These are phyloP conservation scores for Borovskyia barvae DNA, from an alignment of 208 protist species.

Conservation along the genomic window DNA sequence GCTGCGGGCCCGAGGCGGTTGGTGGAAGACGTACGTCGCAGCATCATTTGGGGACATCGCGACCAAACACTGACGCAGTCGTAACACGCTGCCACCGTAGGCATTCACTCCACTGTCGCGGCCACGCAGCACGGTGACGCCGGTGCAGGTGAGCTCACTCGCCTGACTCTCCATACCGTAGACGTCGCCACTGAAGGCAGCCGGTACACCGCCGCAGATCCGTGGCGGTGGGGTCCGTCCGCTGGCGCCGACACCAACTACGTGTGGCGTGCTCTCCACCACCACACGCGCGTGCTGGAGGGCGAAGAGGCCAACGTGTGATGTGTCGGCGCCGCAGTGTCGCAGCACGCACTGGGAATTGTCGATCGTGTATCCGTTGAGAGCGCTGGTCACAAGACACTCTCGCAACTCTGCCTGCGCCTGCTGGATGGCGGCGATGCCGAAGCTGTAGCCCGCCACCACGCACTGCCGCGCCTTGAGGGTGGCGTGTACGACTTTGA, in stretches of 20 bases:
- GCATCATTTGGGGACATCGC: slow-evolving; percentile 29
- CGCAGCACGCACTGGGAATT: slow-evolving; percentile 32
- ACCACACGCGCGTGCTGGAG: slow-evolving; percentile 41
- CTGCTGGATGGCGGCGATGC: slow-evolving; percentile 52
- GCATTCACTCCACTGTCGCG: slow-evolving; percentile 66
- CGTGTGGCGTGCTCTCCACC: slow-evolving; percentile 28
- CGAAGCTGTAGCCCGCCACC: slow-evolving; percentile 51
- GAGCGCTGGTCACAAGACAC: slow-evolving; percentile 50
- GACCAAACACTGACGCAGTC: slow-evolving; percentile 41
- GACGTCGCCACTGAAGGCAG: slow-evolving; percentile 40
- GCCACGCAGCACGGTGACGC: slow-evolving; percentile 42
- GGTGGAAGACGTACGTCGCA: slow-evolving; percentile 16
- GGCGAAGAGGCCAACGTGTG: slow-evolving; percentile 59
- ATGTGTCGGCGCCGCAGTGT: slow-evolving; percentile 57
- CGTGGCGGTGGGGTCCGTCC: slow-evolving; percentile 23
- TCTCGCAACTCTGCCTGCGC: slow-evolving; percentile 29
- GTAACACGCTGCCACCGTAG: slow-evolving; percentile 38
- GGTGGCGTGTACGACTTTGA: slow-evolving; percentile 50
- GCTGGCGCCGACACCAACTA: slow-evolving; percentile 31
- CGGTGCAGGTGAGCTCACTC: slow-evolving; percentile 39
- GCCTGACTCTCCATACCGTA: slow-evolving; percentile 62
- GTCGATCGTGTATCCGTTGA: slow-evolving; percentile 77
- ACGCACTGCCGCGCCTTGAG: slow-evolving; percentile 42
- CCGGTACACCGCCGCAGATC: slow-evolving; percentile 44
- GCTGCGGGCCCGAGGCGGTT: background rate